These are phyloP conservation scores for Neurospora africana DNA, from an alignment of 495 filamentous ascomycete genomes.

Conservation along the genomic window DNA sequence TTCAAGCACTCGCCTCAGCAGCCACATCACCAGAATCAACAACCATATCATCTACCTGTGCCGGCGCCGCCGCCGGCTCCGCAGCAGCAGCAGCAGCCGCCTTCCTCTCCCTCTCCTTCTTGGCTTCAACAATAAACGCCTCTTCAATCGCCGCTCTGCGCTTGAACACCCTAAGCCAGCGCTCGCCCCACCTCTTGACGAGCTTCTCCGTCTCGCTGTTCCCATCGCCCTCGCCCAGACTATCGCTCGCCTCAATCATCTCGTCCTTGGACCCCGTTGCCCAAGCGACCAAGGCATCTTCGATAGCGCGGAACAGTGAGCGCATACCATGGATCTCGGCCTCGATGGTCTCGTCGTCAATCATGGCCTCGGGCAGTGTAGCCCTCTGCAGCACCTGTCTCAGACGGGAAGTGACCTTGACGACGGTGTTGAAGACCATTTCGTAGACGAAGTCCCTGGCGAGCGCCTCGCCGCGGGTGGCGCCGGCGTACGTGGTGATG, in stretches of 20 bases:
- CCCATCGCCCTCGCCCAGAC: conserved; percentile 37
- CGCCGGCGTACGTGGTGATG: conserved; percentile 42
- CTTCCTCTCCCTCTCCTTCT: conserved; percentile 16
- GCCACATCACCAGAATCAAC: not conserved
- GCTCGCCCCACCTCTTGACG: conserved; percentile 68
- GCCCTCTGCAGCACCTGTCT: conserved; percentile 64
- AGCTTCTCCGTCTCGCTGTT: conserved; percentile 47
- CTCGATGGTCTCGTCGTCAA: conserved; percentile 42
- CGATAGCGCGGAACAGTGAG: conserved; percentile 66
- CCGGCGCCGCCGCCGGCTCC: not conserved
- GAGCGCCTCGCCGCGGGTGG: conserved; percentile 53
- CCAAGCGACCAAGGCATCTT: conserved; percentile 66
- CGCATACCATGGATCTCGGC: conserved; percentile 63
- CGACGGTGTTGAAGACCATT: conserved; percentile 75
- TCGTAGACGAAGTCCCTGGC: conserved; percentile 71
- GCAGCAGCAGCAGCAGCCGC: conserved; percentile 4
- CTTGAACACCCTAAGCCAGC: conserved; percentile 79
- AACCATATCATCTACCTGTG: not conserved
- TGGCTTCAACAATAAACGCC: conserved; percentile 39
- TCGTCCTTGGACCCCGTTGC: conserved; percentile 64
- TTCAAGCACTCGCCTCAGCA: not conserved
- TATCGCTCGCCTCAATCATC: conserved; percentile 43
- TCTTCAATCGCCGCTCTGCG: conserved; percentile 80
- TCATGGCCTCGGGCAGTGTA: conserved; percentile 25
- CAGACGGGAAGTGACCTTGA: conserved; percentile 84